Evolutionary conservation across 768 basidiomycete species (phyloP), one percentile per base, ranked within the genome.

Genomic region (Mycena galericulata): DNA sequence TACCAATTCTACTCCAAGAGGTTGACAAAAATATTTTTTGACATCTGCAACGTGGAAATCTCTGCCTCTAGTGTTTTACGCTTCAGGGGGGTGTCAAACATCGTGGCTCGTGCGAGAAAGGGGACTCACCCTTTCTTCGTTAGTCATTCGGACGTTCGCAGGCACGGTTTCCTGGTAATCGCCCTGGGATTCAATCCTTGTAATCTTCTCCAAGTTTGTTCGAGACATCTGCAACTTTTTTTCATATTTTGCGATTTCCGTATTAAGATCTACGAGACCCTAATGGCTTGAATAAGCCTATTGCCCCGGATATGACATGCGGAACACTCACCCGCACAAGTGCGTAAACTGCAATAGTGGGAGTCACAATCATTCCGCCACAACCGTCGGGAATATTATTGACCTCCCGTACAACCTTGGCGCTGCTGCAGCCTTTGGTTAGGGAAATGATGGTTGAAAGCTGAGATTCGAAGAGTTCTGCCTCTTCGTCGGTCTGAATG

Each of bases 201-300:
- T 72, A 41, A 97, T 82, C 83, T 97, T 98, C 57, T 90, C 88
- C 46, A 92, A 80, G 71, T 89, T 91, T 54, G 92, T 70, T 56
- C 85, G 83, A 2, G 88, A 90, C 11, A 96, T 82, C 41, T 91
- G 87, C 3, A 93, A 86, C 80, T 96, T 97, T 87, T 97, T 98
- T 75, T 94, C 89, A 67, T 91, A 90, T 79, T 96, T 98, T 49
- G 87, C 83, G 45, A 98, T 92, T 80, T 98, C 97, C 3, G 87
- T 88, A 47, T 94, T 90, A 10, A 97, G 81, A 79, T 98, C 92
- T 20, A 99, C 90, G 43, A 96, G 89, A 34, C 97, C 95, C 95
- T 97, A 72, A 18, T 29, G 45, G 49, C 61, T 38, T 24, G n/a
- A 20, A 26, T 49, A 14, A 7, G 32, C 20, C 59, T 15, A 71